Evolutionary conservation across 176 grass and related monocot genomes (phyloP).

Genomic region (Olyra latifolia): DNA sequence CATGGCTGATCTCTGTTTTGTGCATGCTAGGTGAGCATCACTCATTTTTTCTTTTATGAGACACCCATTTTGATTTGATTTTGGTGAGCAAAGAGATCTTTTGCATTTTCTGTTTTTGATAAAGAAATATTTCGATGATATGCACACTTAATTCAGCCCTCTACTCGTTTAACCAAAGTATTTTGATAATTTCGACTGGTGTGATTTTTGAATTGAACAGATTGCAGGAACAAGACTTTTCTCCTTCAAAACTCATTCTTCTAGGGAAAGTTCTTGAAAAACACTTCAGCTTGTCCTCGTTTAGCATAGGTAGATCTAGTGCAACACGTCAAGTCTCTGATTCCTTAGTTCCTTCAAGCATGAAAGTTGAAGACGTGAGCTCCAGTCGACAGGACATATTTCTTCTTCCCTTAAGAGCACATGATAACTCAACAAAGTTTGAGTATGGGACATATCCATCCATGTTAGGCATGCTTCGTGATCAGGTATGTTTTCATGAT

Average conservation of each 20-base stretch:
- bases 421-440: slow-evolving; percentile 45
- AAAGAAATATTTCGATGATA: not conserved
- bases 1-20: slow-evolving; percentile 80
- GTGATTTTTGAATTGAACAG: slow-evolving; percentile 41
- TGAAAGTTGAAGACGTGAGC: slow-evolving; percentile 37
- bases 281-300: slow-evolving; percentile 61
- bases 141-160: not conserved
- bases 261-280: slow-evolving; percentile 55
- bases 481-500: slow-evolving; percentile 57
- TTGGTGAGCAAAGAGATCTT: not conserved
- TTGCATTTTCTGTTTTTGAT: not conserved
- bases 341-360: slow-evolving; percentile 19
- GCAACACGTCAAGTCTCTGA: slow-evolving; percentile 29
- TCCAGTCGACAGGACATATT: slow-evolving; percentile 50
- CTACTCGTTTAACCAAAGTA: not conserved
- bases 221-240: slow-evolving; percentile 62
- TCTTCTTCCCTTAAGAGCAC: slow-evolving; percentile 56
- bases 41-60: not conserved
- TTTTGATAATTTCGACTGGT: not conserved
- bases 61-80: not conserved
- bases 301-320: slow-evolving; percentile 44
- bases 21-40: slow-evolving; percentile 73
- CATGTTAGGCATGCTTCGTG: slow-evolving; percentile 67
- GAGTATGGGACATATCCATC: slow-evolving; percentile 63
- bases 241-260: slow-evolving; percentile 46